Conservation (phyloP, 306 rosid genomes). For the Gleditsia sinensis region DNA sequence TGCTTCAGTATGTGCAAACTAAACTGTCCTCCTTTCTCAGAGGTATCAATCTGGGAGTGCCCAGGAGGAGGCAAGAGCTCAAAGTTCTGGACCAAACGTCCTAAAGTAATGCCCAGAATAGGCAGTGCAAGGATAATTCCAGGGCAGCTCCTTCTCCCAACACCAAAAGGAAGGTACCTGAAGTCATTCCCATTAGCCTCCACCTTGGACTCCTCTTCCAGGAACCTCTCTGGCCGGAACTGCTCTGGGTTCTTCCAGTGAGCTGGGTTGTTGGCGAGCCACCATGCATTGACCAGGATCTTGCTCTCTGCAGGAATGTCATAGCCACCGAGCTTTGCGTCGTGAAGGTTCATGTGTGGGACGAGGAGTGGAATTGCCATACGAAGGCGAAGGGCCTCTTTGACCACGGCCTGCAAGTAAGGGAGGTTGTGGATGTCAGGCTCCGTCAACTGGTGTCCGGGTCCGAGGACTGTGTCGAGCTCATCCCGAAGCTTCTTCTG, state of each 20-base stretch:
- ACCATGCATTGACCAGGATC: slow-evolving; percentile 76
- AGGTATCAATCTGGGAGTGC: slow-evolving; percentile 60
- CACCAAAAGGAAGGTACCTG: slow-evolving; percentile 78
- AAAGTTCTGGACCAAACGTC: slow-evolving; percentile 77
- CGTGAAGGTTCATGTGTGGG: slow-evolving; percentile 87
- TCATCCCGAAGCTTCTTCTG: slow-evolving; percentile 58
- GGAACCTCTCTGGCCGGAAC: slow-evolving; percentile 81
- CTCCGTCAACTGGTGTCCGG: slow-evolving; percentile 59
- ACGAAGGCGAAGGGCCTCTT: slow-evolving; percentile 73
- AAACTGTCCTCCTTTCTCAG: slow-evolving; percentile 84
- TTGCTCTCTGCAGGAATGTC: slow-evolving; percentile 87
- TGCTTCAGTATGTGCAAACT: slow-evolving; percentile 80
- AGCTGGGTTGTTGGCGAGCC: slow-evolving; percentile 83
- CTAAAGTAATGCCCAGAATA: slow-evolving; percentile 65
- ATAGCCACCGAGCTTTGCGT: slow-evolving; percentile 64
- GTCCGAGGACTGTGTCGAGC: slow-evolving; percentile 61
- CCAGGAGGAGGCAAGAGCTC: slow-evolving; percentile 80
- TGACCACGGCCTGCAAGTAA: slow-evolving; percentile 76
- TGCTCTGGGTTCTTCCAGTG: slow-evolving; percentile 71
- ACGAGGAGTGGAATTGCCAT: slow-evolving; percentile 86
- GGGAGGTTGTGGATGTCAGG: slow-evolving; percentile 67
- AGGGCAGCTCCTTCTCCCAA: slow-evolving; percentile 80
- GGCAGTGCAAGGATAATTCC: slow-evolving; percentile 81
- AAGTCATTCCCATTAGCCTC: slow-evolving; percentile 89
- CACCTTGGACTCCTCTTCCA: slow-evolving; percentile 76